phyloP scores from a whole-genome alignment of 225 moss, liverwort and hornwort genomes.

The Sphagnum contortum region DNA sequence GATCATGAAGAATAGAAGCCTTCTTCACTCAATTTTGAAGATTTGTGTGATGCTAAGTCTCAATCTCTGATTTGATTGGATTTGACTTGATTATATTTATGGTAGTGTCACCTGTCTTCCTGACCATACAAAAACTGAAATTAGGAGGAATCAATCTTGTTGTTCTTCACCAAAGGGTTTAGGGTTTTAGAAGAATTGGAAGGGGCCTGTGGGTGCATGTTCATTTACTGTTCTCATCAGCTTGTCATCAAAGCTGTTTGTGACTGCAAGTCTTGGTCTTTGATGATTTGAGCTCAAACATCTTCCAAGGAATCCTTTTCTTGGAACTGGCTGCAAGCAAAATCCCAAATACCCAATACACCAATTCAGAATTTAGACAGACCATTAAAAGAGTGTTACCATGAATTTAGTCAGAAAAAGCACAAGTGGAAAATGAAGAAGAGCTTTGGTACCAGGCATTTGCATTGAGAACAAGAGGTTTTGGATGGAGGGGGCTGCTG shows the following conservation, averaged over 20 bases:
- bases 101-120: too few species aligned
- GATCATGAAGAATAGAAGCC: too few species aligned
- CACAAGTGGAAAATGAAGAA: conserved; percentile 1
- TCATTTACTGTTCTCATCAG: conserved; percentile 40
- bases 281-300: conserved; percentile 47
- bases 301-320: conserved; percentile 41
- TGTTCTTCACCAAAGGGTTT: too few species aligned
- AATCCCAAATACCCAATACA: too few species aligned
- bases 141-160: too few species aligned
- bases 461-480: conserved; percentile 33
- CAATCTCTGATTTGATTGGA: too few species aligned
- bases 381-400: neutral
- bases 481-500: conserved; percentile 27
- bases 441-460: conserved; percentile 40
- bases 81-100: too few species aligned
- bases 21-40: too few species aligned
- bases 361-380: neutral
- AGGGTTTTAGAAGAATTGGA: conserved; percentile 16
- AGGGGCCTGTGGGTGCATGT: conserved; percentile 15
- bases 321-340: conserved; percentile 36
- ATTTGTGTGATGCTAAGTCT: too few species aligned
- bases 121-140: too few species aligned
- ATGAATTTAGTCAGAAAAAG: neutral
- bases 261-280: conserved; percentile 36
- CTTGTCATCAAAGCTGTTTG: conserved; percentile 39